phyloP scores from a whole-genome alignment of 331 rosid species.

The Quercus tomentella region DNA sequence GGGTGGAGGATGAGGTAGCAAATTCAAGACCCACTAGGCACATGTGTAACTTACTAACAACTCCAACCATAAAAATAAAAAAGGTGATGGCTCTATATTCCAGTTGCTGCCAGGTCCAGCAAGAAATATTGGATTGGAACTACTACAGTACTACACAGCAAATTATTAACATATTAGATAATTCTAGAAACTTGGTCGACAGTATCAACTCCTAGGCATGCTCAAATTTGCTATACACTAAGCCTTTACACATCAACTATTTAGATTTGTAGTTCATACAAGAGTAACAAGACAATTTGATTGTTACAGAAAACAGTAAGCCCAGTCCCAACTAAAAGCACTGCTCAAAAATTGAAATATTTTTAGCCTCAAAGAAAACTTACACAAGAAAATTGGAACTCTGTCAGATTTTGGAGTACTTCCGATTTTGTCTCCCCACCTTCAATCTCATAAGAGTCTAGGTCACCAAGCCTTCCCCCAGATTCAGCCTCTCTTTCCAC shows the following conservation, averaged over 20 bases:
- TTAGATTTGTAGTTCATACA: not conserved
- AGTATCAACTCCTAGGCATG: not conserved
- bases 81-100: not conserved
- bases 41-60: too few relatives aligned
- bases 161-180: not conserved
- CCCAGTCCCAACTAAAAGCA: not conserved
- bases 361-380: slow-evolving; percentile 25
- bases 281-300: not conserved
- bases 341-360: not conserved
- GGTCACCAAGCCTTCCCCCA: slow-evolving; percentile 83
- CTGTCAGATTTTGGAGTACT: slow-evolving; percentile 87
- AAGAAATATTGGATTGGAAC: not conserved
- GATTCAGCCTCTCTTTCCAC: slow-evolving; percentile 85
- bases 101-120: not conserved
- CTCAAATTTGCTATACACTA: not conserved
- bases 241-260: not conserved
- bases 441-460: slow-evolving; percentile 92
- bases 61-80: too few relatives aligned
- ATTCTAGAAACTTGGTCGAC: not conserved
- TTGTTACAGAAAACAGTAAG: not conserved
- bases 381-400: slow-evolving; percentile 98
- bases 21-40: too few relatives aligned
- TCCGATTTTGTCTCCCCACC: slow-evolving; percentile 96
- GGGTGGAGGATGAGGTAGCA: too few relatives aligned
- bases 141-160: not conserved